Evolutionary conservation across 208 protist genomes (phyloP).

Genomic region (Leishmania aethiopica): DNA sequence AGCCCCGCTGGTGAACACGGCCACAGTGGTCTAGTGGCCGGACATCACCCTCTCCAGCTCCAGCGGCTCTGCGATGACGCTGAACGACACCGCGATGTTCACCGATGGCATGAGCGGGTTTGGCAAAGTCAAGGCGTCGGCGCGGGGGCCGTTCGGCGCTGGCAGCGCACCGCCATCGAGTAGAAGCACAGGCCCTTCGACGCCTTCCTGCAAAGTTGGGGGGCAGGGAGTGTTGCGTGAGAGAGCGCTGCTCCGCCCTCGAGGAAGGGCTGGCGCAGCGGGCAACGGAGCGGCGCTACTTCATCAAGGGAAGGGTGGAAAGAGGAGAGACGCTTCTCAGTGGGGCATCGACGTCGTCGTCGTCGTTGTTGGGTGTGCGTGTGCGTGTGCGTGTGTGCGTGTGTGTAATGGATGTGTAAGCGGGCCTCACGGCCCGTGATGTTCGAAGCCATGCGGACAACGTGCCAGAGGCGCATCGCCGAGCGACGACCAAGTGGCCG

Average conservation of each 20-base stretch:
- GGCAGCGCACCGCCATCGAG: not conserved
- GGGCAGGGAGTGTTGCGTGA: constrained; percentile 16
- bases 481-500: no score
- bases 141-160: not conserved
- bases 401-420: no score
- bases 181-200: constrained; percentile 6
- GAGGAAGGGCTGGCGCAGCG: constrained; percentile 38
- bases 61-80: constrained; percentile 31
- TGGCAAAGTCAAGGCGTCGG: constrained; percentile 30
- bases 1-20: not conserved
- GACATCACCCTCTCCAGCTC: constrained; percentile 19
- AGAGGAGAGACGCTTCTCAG: constrained; percentile 16
- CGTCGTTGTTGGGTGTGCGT: not conserved
- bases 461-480: no score
- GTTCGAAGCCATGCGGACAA: no score
- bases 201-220: constrained; percentile 19
- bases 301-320: constrained; percentile 27
- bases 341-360: not conserved
- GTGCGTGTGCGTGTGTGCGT: no score
- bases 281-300: constrained; percentile 59
- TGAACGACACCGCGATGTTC: constrained; percentile 43
- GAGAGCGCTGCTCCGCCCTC: constrained; percentile 16
- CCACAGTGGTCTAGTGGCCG: not conserved
- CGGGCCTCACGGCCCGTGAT: no score
- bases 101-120: constrained; percentile 60